Conservation (phyloP, 305 asterid species). For the Plantago coronopus region DNA sequence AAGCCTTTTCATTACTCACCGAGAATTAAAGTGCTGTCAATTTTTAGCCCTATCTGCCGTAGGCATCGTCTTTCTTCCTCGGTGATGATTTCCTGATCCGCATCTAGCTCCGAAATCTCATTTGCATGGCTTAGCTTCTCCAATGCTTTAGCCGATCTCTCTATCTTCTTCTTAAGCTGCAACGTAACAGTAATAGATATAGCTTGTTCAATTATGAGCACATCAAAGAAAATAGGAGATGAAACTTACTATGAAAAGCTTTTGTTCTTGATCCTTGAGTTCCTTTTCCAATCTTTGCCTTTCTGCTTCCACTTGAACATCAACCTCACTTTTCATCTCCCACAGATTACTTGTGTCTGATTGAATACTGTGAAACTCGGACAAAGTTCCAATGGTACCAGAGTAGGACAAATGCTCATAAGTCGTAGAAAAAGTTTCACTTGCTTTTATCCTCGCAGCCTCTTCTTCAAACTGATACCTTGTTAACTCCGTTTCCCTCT, state of each 20-base stretch:
- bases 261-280: constrained; percentile 56
- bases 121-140: constrained; percentile 49
- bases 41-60: constrained; percentile 62
- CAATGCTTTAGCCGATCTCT: constrained; percentile 47
- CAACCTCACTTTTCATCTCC: constrained; percentile 36
- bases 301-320: constrained; percentile 60
- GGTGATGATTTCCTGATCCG: constrained; percentile 67
- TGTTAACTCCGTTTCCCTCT: constrained; percentile 61
- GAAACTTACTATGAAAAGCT: constrained; percentile 51
- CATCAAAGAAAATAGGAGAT: constrained; percentile 3
- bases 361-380: constrained; percentile 60
- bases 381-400: constrained; percentile 59
- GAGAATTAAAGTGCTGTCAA: constrained; percentile 64
- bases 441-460: constrained; percentile 71
- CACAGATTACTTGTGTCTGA: constrained; percentile 34
- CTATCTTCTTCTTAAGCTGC: constrained; percentile 82
- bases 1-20: constrained; percentile 42
- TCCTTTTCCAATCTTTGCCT: constrained; percentile 60
- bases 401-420: constrained; percentile 34
- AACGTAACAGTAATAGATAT: constrained; percentile 25
- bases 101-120: constrained; percentile 45
- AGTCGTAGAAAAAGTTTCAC: constrained; percentile 40
- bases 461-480: constrained; percentile 72
- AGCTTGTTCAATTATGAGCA: constrained; percentile 16
- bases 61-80: constrained; percentile 74